phyloP scores from a whole-genome alignment of 768 basidiomycete genomes.

The Leccinum variicolor region DNA sequence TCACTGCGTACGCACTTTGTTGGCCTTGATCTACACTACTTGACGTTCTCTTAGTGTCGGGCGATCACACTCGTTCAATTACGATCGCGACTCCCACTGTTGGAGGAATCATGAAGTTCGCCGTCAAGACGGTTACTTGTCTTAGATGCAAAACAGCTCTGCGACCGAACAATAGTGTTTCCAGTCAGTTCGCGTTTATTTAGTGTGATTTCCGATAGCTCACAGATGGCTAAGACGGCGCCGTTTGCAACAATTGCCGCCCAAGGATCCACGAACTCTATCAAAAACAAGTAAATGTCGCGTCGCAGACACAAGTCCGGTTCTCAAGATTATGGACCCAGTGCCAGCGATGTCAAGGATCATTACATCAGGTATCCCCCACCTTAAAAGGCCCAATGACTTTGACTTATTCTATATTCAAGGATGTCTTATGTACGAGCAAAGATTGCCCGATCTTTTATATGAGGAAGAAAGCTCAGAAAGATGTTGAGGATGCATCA shows the following conservation, averaged over 20 bases:
- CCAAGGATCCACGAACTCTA: conserved; percentile 86
- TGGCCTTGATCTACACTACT: neutral
- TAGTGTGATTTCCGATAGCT: conserved; percentile 1
- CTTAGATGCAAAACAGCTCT: conserved; percentile 93
- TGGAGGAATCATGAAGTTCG: conserved; percentile 98
- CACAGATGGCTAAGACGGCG: conserved; percentile 57
- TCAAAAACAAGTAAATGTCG: conserved; percentile 76
- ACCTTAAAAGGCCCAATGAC: neutral
- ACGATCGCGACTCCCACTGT: conserved; percentile 95
- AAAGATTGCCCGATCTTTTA: conserved; percentile 99
- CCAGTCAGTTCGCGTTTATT: conserved; percentile 42
- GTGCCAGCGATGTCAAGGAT: conserved; percentile 98
- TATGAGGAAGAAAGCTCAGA: conserved; percentile 97
- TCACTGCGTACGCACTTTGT: conserved; percentile 60
- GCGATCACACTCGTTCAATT: conserved; percentile 94
- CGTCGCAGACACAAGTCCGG: conserved; percentile 82
- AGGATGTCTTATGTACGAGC: conserved; percentile 96
- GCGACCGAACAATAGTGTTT: conserved; percentile 68
- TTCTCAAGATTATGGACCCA: conserved; percentile 98
- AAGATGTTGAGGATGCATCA: conserved; percentile 89
- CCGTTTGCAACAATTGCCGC: conserved; percentile 92
- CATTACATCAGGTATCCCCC: conserved; percentile 76
- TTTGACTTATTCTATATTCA: conserved; percentile 1
- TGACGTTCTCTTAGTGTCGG: conserved; percentile 63
- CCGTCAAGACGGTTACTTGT: conserved; percentile 93